Evolutionary conservation across 2,329 filamentous ascomycete species (phyloP), one percentile per base, ranked within the genome.

Genomic region (Arthroderma sp.): DNA sequence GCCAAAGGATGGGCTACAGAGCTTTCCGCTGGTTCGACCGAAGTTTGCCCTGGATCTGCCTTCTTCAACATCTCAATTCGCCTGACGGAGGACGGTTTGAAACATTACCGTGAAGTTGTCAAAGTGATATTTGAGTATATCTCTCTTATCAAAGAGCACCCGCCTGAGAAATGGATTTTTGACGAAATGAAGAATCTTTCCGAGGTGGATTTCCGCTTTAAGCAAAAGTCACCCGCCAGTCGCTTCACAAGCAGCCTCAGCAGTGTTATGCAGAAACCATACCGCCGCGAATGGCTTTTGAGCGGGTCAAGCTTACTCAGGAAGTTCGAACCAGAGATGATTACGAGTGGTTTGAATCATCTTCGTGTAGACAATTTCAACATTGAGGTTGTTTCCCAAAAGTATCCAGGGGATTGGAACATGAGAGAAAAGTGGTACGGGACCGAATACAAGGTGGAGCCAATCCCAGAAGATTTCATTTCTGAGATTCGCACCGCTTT

Each of bases 351-450:
- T 0, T 69, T 96, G 54, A 72, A 75, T 4, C 83, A 77, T 56
- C 66, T 98, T 40, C 75, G 81, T 15, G 84, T 88, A 0, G 88
- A 96, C 60, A 96, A 95, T 59, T 87, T 96, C 67, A 78, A 86
- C 29, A 74, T 95, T 61, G 81, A 78, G 1, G 72, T 96, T 41
- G 78, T 93, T 29, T 89, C 86, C 27, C 84, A 87, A 57, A 82
- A 84, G 6, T 83, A 81, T 53, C 88, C 88, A 0, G 88, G 86
- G 0, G 74, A 78, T 42, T 95, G 86, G 85, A 75, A 93, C 52
- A 68, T 81, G 60, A 93, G 83, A 58, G 91, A 98, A 68, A 86
- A 88, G 60, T 98, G 91, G 91, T 98, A 98, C 56, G 89, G 89
- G 6, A 98, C 91, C 0, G 88, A 96, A 58, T 94, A 95, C 66